A percentile compares a stretch with the other conserved stretches of the same genome.
Evolutionary conservation across 805 yeast species (phyloP).

Genomic region (Pichia gijzeniarum): DNA sequence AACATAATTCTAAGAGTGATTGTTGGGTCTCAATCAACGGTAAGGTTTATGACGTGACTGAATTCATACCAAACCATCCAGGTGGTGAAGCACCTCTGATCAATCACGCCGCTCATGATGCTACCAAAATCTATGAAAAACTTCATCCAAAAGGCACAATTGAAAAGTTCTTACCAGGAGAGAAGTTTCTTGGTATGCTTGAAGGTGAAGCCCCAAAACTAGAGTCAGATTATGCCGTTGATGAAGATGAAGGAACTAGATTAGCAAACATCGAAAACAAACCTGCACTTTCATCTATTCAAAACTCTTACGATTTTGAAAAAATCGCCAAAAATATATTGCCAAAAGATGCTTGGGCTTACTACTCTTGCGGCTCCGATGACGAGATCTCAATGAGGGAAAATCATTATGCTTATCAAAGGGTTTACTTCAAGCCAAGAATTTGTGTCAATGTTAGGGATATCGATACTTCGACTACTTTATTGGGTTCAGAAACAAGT

Average conservation of each 20-base stretch:
- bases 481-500: constrained; percentile 63
- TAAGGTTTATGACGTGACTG: constrained; percentile 72
- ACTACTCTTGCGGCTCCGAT: constrained; percentile 86
- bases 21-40: constrained; percentile 85
- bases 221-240: constrained; percentile 25
- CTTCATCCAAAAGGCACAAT: constrained; percentile 88
- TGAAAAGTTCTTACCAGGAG: constrained; percentile 49
- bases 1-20: constrained; percentile 52
- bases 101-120: constrained; percentile 46
- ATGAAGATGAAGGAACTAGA: constrained; percentile 38
- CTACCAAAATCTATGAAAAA: constrained; percentile 71
- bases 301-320: constrained; percentile 83
- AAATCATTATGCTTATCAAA: constrained; percentile 83
- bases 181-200: constrained; percentile 53
- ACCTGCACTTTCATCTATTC: constrained; percentile 66
- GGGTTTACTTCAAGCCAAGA: constrained; percentile 82
- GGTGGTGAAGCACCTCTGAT: constrained; percentile 45
- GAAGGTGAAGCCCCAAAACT: constrained; percentile 32
- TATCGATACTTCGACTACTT: constrained; percentile 61
- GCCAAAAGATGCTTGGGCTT: constrained; percentile 83
- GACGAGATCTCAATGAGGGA: constrained; percentile 89
- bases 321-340: constrained; percentile 73
- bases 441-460: constrained; percentile 74
- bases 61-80: constrained; percentile 42
- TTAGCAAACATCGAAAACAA: constrained; percentile 38